These are phyloP conservation scores for Panicum hallii DNA, from an alignment of 202 grass and related monocot species.

Conservation along the genomic window DNA sequence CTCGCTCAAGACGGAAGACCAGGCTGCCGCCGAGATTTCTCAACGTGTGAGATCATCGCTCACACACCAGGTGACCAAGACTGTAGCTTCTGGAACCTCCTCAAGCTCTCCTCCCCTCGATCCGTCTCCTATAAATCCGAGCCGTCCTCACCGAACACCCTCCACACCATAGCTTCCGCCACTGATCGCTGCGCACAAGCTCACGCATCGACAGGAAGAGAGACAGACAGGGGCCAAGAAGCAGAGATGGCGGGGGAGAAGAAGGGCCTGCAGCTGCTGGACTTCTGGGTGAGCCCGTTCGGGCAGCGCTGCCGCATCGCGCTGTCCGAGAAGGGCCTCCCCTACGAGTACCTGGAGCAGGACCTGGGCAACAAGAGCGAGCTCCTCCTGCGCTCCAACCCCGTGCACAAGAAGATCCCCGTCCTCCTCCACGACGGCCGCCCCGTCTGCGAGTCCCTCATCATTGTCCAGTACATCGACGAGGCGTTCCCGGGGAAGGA, in stretches of 20 bases:
- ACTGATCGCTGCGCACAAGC: background rate
- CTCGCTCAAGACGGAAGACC: background rate
- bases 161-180: background rate
- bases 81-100: background rate
- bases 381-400: conserved; percentile 56
- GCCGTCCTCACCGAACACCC: background rate
- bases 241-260: background rate
- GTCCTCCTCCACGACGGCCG: conserved; percentile 65
- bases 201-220: no score
- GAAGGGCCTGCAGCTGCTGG: conserved; percentile 43
- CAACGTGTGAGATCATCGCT: background rate
- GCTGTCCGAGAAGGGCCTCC: conserved; percentile 50
- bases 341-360: conserved; percentile 65
- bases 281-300: conserved; percentile 60
- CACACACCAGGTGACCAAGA: background rate
- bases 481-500: conserved; percentile 51
- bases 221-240: no score
- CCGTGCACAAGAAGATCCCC: conserved; percentile 69
- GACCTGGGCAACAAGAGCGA: conserved; percentile 57
- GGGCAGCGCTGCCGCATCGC: conserved; percentile 60
- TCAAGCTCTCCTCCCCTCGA: background rate
- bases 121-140: background rate
- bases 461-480: conserved; percentile 71
- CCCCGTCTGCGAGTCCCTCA: conserved; percentile 66
- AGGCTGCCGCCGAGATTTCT: background rate